phyloP scores from a whole-genome alignment of 129 eudicot genomes.

The Centella asiatica region DNA sequence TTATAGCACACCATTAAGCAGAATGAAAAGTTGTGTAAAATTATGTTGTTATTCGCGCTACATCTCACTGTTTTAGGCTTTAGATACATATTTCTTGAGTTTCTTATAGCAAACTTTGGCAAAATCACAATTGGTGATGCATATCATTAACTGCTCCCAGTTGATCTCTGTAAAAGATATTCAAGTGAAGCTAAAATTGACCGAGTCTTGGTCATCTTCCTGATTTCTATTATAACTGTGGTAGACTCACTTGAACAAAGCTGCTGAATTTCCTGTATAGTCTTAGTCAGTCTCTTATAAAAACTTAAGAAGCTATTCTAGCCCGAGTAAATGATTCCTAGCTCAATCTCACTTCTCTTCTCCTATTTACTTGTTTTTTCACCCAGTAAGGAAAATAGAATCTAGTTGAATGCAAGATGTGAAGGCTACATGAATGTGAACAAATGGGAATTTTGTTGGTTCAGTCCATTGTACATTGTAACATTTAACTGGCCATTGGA shows the following conservation, averaged over 20 bases:
- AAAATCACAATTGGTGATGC: not conserved
- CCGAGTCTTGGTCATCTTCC: constrained; percentile 3
- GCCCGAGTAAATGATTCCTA: not conserved
- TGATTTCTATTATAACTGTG: constrained; percentile 6
- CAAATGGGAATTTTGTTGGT: not conserved
- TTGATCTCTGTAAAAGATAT: not conserved
- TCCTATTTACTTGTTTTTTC: no score
- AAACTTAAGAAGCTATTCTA: not conserved
- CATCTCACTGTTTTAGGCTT: not conserved
- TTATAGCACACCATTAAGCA: not conserved
- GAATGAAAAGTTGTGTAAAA: not conserved
- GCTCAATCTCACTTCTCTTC: not conserved
- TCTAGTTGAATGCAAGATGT: not conserved
- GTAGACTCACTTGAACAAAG: constrained; percentile 2
- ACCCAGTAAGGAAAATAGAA: not conserved
- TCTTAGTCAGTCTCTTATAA: constrained; percentile 9
- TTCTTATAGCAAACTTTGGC: not conserved
- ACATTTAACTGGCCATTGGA: not conserved
- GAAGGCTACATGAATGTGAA: constrained; percentile 1
- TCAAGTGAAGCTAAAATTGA: constrained; percentile 2
- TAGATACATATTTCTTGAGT: not conserved
- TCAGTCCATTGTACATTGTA: not conserved
- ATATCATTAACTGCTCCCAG: constrained; percentile 6
- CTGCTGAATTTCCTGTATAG: constrained; percentile 6
- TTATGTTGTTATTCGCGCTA: not conserved